phyloP scores from a whole-genome alignment of 1,139 yeast genomes.

The Dujonia santamariae region DNA sequence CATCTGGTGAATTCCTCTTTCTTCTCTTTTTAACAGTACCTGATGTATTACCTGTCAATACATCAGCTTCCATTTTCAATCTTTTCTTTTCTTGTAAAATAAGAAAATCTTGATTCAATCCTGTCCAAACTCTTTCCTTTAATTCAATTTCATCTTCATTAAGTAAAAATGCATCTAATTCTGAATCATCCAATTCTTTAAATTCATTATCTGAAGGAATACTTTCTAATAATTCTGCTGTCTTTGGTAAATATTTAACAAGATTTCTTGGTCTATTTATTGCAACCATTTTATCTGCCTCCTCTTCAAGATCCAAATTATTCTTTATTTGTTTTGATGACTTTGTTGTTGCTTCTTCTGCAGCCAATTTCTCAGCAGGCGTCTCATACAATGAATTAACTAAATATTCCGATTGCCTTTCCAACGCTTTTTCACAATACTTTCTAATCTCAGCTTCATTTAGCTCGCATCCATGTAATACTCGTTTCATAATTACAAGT shows the following conservation, averaged over 20 bases:
- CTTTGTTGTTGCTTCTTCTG: too few species aligned
- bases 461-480: slow-evolving; percentile 24
- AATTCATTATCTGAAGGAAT: slow-evolving; percentile 62
- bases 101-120: slow-evolving; percentile 80
- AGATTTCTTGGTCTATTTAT: slow-evolving; percentile 55
- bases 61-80: slow-evolving; percentile 83
- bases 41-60: slow-evolving; percentile 69
- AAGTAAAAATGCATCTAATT: slow-evolving; percentile 57
- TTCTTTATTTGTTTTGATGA: slow-evolving; percentile 3
- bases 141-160: slow-evolving; percentile 62
- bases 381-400: slow-evolving; percentile 19
- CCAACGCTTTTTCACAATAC: slow-evolving; percentile 8
- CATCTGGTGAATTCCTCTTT: slow-evolving; percentile 16
- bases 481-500: slow-evolving; percentile 15
- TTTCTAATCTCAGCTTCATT: slow-evolving; percentile 16
- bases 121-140: slow-evolving; percentile 85
- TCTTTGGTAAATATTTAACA: slow-evolving; percentile 49
- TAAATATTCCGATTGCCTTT: slow-evolving; percentile 17
- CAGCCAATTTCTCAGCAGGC: slow-evolving; percentile 23
- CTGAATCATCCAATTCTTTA: slow-evolving; percentile 82
- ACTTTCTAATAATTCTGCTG: slow-evolving; percentile 48
- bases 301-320: slow-evolving; percentile 13
- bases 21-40: slow-evolving; percentile 41
- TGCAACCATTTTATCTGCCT: slow-evolving; percentile 19
- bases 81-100: slow-evolving; percentile 83